Conservation (phyloP, 495 filamentous ascomycete species). For the Daldinia vernicosa region DNA sequence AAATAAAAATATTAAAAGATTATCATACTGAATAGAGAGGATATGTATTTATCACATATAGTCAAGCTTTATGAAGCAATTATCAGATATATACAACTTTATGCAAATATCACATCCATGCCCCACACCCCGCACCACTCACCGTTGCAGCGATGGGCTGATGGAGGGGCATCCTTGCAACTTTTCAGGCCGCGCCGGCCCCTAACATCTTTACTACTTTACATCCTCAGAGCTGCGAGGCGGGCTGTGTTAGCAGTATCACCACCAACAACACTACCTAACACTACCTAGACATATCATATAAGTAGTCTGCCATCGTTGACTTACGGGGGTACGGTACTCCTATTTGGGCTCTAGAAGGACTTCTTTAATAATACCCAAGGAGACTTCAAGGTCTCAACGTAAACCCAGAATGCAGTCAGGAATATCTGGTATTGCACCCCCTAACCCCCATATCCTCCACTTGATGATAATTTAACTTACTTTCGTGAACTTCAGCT, state of each 20-base stretch:
- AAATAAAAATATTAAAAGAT: too few relatives aligned
- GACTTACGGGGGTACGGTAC: not conserved
- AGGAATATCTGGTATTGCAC: slow-evolving; percentile 76
- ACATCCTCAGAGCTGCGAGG: not conserved
- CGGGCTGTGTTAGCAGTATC: not conserved
- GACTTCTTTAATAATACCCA: not conserved
- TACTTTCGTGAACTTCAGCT: slow-evolving; percentile 59
- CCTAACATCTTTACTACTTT: not conserved
- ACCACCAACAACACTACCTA: not conserved
- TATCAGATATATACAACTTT: not conserved
- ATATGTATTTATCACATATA: too few relatives aligned
- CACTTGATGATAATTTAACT: slow-evolving; percentile 17
- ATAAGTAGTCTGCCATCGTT: too few relatives aligned
- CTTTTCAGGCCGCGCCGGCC: slow-evolving; percentile 2
- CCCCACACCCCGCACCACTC: slow-evolving; percentile 24
- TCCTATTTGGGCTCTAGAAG: not conserved
- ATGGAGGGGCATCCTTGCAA: slow-evolving; percentile 31
- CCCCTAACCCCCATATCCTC: not conserved
- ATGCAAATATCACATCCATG: slow-evolving; percentile 8
- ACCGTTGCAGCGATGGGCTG: not conserved
- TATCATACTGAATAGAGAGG: too few relatives aligned
- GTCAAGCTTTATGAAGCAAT: not conserved
- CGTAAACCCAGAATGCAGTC: slow-evolving; percentile 74
- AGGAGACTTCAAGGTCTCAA: not conserved
- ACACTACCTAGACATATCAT: too few relatives aligned